Evolutionary conservation across 345 rosid species (phyloP).

Genomic region (Rubroshorea leprosula): DNA sequence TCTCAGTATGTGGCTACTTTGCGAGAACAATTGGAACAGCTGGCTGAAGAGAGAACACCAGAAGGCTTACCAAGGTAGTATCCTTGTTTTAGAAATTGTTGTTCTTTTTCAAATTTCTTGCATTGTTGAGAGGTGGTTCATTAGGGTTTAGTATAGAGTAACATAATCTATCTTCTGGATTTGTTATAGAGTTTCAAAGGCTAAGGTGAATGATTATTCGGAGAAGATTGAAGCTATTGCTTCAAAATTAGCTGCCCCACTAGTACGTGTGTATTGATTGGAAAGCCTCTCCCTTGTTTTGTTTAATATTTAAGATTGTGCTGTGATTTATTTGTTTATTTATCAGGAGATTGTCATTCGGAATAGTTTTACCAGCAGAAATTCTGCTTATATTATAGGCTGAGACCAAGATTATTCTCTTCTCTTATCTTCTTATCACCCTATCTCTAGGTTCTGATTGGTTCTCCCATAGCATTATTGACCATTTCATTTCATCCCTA

Average conservation of each 20-base stretch:
- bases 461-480: not conserved
- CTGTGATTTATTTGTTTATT: not conserved
- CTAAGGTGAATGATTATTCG: conserved; percentile 66
- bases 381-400: no score
- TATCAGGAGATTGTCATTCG: not conserved
- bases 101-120: not conserved
- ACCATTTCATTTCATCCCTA: conserved; percentile 2
- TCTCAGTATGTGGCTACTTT: conserved; percentile 80
- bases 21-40: conserved; percentile 64
- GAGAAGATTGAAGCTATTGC: conserved; percentile 80
- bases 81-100: conserved; percentile 9
- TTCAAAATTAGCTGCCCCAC: conserved; percentile 42
- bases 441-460: not conserved
- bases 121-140: not conserved
- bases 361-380: no score
- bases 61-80: conserved; percentile 73
- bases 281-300: not conserved
- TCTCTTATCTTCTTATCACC: not conserved
- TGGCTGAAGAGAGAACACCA: conserved; percentile 66
- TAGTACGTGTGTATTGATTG: conserved; percentile 29
- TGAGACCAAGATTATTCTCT: no score
- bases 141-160: not conserved
- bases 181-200: conserved; percentile 57
- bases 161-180: conserved; percentile 9
- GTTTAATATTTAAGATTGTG: no score